Evolutionary conservation across 768 basidiomycete species (phyloP), one percentile per base, ranked within the genome.

Genomic region (Lactifluus volemus): DNA sequence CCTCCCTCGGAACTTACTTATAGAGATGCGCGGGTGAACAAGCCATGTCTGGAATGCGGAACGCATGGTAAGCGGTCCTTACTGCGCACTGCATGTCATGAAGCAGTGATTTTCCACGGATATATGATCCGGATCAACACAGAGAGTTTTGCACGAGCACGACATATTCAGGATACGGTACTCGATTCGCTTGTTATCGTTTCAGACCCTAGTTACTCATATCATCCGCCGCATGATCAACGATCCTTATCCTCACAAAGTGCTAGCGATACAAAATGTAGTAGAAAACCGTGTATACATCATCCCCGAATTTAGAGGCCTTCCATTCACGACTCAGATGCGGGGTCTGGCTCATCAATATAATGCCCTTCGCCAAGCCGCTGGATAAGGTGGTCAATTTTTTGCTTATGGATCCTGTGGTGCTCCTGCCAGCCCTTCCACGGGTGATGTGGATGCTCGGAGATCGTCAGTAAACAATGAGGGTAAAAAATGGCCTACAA

Each of bases 351-450:
- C 47, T 67, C 72, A 41, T 80, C 79, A 39, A 81, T 74, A 45
- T 70, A 76, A 69, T 87, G 83, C 12, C 88, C 89, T 34, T 77
- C 77, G 11, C 69, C 68, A 19, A 92, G 70, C 65, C 79, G 77
- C 61, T 83, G 76, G 47, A 89, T 86, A 44, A 89, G 79, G 72
- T 91, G 84, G 67, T 92, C 91, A 63, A 92, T 91, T 69, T 89
- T 90, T 12, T 83, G 78, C 69, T 92, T 92, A 70, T 92, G 91
- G 67, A 92, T 90, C 47, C 91, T 82, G 70, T 92, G 86, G 70
- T 92, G 91, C 68, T 93, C 91, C 71, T 93, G 91, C 91, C 91
- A 93, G 14, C 91, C 91, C 70, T 93, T 93, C 91, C 91, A 93
- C 3, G 91, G 91, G 75, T 93, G 91, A 69, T 92, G 88, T 2